Conservation (phyloP, 805 yeast genomes). For the Lachancea fermentati region DNA sequence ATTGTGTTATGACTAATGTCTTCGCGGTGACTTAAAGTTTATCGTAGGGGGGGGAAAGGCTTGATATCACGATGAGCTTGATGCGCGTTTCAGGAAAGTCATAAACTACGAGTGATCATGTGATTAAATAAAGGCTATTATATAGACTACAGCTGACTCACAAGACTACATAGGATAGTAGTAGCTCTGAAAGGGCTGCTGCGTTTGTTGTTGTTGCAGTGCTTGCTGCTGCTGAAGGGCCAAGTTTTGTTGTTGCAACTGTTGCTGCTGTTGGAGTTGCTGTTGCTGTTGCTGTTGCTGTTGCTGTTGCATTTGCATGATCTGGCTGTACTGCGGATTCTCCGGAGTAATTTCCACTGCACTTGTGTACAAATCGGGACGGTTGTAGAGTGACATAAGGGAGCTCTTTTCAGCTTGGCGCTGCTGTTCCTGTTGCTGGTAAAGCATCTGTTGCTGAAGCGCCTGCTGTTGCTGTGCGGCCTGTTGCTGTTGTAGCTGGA, state of each 20-base stretch:
- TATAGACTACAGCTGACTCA: not conserved
- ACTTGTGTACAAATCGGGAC: slow-evolving; percentile 26
- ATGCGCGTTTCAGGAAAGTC: not conserved
- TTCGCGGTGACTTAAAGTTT: not conserved
- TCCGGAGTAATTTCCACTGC: slow-evolving; percentile 26
- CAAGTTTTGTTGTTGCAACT: slow-evolving; percentile 18
- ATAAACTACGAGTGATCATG: not conserved
- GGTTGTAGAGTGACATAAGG: slow-evolving; percentile 26
- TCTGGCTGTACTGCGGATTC: slow-evolving; percentile 28
- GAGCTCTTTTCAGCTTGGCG: slow-evolving; percentile 19
- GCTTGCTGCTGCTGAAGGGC: slow-evolving; percentile 11
- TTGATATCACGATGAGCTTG: not conserved
- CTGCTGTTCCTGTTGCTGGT: slow-evolving; percentile 13
- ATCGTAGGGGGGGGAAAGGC: not conserved
- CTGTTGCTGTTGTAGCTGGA: slow-evolving; percentile 11
- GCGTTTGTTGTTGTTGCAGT: slow-evolving; percentile 13
- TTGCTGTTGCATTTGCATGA: slow-evolving; percentile 23
- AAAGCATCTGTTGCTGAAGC: slow-evolving; percentile 1
- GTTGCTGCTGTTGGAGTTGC: slow-evolving; percentile 19
- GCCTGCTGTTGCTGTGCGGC: slow-evolving; percentile 14
- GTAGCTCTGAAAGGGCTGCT: slow-evolving; percentile 5
- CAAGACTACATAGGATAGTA: slow-evolving; percentile 1
- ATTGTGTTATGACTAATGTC: not conserved
- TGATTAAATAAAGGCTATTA: not conserved
- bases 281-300: slow-evolving; percentile 18